These are phyloP conservation scores for Mortierella hygrophila DNA, from an alignment of 192 early-diverging fungal species.

Conservation along the genomic window DNA sequence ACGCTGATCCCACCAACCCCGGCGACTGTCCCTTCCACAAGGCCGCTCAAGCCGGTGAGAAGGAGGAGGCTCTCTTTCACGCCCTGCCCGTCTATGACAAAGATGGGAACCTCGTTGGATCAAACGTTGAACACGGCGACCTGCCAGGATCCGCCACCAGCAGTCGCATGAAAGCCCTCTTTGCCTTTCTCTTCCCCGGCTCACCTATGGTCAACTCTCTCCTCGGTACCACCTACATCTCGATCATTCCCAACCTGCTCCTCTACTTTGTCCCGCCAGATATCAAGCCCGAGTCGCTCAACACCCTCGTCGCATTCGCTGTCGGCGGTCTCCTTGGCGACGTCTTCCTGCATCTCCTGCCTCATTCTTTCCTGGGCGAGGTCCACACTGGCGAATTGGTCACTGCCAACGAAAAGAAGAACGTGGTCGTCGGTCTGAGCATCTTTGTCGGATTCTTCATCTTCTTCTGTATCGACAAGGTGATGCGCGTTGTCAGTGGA, in stretches of 20 bases:
- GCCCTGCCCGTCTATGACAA: slow-evolving; percentile 42
- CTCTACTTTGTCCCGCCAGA: slow-evolving; percentile 83
- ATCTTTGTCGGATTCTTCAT: slow-evolving; percentile 82
- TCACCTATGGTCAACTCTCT: slow-evolving; percentile 72
- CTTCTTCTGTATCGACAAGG: slow-evolving; percentile 87
- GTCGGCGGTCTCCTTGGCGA: slow-evolving; percentile 90
- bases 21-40: slow-evolving; percentile 47
- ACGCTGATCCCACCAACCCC: slow-evolving; percentile 34
- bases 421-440: slow-evolving; percentile 77
- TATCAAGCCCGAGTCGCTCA: slow-evolving; percentile 66
- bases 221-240: slow-evolving; percentile 84
- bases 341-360: slow-evolving; percentile 87
- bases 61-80: slow-evolving; percentile 23
- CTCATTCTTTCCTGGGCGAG: slow-evolving; percentile 79
- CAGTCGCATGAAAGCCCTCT: slow-evolving; percentile 58
- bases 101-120: slow-evolving; percentile 33
- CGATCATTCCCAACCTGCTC: slow-evolving; percentile 84
- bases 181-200: slow-evolving; percentile 70
- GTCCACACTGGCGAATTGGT: slow-evolving; percentile 56
- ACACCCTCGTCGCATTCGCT: slow-evolving; percentile 87
- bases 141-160: slow-evolving; percentile 2
- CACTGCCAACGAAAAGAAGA: slow-evolving; percentile 61
- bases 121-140: slow-evolving; percentile 9
- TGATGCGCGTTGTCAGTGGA: slow-evolving; percentile 82
- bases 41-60: slow-evolving; percentile 2